Base-by-base conservation (phyloP, 1,284 basidiomycete species). In the Mycosarcoma mackinlayi region DNA sequence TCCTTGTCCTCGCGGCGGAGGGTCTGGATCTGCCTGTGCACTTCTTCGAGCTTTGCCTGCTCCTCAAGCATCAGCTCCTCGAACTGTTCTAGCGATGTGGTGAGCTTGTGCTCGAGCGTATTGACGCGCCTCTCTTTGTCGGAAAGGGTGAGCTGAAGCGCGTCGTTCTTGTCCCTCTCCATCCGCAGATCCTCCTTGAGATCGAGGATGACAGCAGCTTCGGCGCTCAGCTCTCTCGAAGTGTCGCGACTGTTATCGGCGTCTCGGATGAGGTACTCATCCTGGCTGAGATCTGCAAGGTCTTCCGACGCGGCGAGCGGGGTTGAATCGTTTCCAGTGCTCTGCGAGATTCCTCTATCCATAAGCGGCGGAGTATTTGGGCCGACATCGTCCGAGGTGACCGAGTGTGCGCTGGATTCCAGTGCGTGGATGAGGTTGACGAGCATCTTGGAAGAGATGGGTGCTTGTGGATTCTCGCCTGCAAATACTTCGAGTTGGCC, bases 121-220 rank as follows among this genome's bases (percentile, higher is more conserved):
- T 66, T 58, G 28, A 71, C 55, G 7, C 59, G 42, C 23, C 68
- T 47, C 51, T 71, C 62, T 34, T 71, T 71, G 31, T 71, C 68
- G 13, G 68, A 65, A 4, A 71, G 50, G 5, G 58, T 58, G 34
- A 62, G 58, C 53, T 66, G 63, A 8, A 71, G 44, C 5, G 62
- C 62, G 28, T 71, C 68, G 41, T 37, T 66, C 58, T 66, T 71
- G 45, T 55, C 63, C 8, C 63, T 54, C 44, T 65, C 68, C 30
- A 71, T 58, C n/a, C 58, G 62, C 23, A 71, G 47, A 34, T 71
- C 68, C 33, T 71, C 63, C 35, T 71, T 66, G 40, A 66, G 50
- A 25, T 66, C 62, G 33, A 54, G 46, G 31, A 66, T 59, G 54
- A 54, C 42, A 18, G 63, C 46, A 4, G 53, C 57, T 35, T 71